Conservation (phyloP, 1,139 yeast species). For the Hansenula sp. region DNA sequence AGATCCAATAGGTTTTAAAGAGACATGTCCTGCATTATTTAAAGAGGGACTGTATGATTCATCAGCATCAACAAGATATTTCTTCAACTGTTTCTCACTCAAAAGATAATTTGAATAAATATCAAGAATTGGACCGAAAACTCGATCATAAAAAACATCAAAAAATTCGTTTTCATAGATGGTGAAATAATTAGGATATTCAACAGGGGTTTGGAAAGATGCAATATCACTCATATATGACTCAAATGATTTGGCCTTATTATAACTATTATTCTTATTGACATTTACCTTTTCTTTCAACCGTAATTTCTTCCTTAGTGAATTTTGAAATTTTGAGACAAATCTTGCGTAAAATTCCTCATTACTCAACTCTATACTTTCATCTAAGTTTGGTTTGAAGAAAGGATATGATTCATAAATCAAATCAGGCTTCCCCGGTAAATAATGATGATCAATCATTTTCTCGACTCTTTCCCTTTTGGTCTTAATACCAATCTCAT, state of each 20-base stretch:
- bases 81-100: constrained; percentile 6
- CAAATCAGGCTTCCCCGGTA: constrained; percentile 19
- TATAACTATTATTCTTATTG: neutral
- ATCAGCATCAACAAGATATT: constrained; percentile 11
- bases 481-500: constrained; percentile 15
- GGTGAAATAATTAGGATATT: constrained; percentile 14
- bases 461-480: constrained; percentile 9
- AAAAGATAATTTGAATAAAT: constrained; percentile 9
- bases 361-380: constrained; percentile 13
- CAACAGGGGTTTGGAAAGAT: constrained; percentile 17
- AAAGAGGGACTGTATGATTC: constrained; percentile 13
- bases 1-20: constrained; percentile 22
- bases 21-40: constrained; percentile 7
- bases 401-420: constrained; percentile 22
- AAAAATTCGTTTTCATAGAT: constrained; percentile 13
- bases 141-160: constrained; percentile 12
- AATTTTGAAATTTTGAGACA: constrained; percentile 4
- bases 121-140: constrained; percentile 10
- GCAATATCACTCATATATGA: constrained; percentile 9
- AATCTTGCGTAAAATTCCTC: constrained; percentile 10
- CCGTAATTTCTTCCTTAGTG: neutral
- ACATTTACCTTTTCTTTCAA: neutral
- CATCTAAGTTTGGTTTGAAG: constrained; percentile 15
- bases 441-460: constrained; percentile 13
- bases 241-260: neutral